These are phyloP conservation scores for Lactarius akahatsu DNA, from an alignment of 768 basidiomycete species.

Conservation along the genomic window DNA sequence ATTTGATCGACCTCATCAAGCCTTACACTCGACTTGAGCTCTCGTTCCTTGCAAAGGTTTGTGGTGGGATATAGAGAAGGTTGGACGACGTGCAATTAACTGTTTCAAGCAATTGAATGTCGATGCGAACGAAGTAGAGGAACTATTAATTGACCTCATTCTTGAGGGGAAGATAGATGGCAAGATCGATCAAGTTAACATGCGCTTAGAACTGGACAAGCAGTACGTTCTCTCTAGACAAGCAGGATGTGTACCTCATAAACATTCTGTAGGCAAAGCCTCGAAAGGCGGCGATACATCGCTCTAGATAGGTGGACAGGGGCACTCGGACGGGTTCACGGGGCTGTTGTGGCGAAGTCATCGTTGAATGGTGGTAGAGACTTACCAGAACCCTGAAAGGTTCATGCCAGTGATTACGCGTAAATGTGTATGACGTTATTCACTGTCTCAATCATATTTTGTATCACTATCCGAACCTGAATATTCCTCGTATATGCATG, in stretches of 20 bases:
- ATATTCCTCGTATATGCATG: background rate
- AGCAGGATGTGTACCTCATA: slow-evolving; percentile 18
- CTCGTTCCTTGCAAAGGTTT: slow-evolving; percentile 86
- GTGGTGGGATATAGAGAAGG: slow-evolving; percentile 18
- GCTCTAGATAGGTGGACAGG: slow-evolving; percentile 82
- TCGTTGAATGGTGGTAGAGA: slow-evolving; percentile 35
- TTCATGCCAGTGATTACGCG: background rate
- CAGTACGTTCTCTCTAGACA: slow-evolving; percentile 51
- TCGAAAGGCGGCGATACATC: slow-evolving; percentile 83
- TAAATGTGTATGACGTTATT: slow-evolving; percentile 13
- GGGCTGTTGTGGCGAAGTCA: slow-evolving; percentile 73
- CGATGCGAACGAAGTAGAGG: slow-evolving; percentile 88
- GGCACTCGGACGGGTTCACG: slow-evolving; percentile 74
- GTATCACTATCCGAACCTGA: slow-evolving; percentile 19
- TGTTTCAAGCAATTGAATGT: slow-evolving; percentile 90
- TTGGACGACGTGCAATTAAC: background rate
- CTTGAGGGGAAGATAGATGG: slow-evolving; percentile 97
- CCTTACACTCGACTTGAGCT: slow-evolving; percentile 95
- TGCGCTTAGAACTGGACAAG: slow-evolving; percentile 86
- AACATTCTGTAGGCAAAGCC: slow-evolving; percentile 58
- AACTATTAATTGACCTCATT: slow-evolving; percentile 89
- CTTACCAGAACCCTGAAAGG: slow-evolving; percentile 14
- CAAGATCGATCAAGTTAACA: slow-evolving; percentile 93
- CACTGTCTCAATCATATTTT: slow-evolving; percentile 15
- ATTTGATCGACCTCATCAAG: slow-evolving; percentile 96